These are phyloP conservation scores for Prototheca wickerhamii DNA, from an alignment of 163 green algal genomes.

Conservation along the genomic window DNA sequence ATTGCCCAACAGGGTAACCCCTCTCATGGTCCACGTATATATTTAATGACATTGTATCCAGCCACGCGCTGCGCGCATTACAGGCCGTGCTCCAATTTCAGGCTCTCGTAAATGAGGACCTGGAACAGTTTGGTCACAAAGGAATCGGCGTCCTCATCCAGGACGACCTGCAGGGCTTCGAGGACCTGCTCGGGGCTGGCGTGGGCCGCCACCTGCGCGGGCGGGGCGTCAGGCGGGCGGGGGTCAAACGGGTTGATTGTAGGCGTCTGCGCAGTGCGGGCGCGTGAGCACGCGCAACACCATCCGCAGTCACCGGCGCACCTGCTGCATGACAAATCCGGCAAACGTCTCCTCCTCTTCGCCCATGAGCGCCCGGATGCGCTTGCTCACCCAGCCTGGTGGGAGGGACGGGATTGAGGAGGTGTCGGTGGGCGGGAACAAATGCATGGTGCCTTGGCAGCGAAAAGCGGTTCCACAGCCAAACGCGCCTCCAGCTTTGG, in stretches of 20 bases:
- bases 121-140: conserved; percentile 91
- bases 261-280: not conserved
- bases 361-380: conserved; percentile 73
- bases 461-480: no score
- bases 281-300: not conserved
- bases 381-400: conserved; percentile 66
- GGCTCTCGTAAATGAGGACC: conserved; percentile 79
- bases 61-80: not conserved
- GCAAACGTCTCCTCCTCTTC: conserved; percentile 61
- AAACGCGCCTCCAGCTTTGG: no score
- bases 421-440: no score
- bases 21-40: no score
- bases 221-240: no score
- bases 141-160: conserved; percentile 71
- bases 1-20: no score
- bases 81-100: conserved; percentile 31
- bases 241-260: no score
- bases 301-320: not conserved
- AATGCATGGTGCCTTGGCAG: no score
- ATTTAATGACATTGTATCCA: no score
- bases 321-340: conserved; percentile 20
- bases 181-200: conserved; percentile 36
- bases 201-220: conserved; percentile 62
- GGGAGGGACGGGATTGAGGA: no score
- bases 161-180: conserved; percentile 50